Base-by-base conservation (phyloP, 805 yeast genomes). In the Saccharomyces eubayanus region DNA sequence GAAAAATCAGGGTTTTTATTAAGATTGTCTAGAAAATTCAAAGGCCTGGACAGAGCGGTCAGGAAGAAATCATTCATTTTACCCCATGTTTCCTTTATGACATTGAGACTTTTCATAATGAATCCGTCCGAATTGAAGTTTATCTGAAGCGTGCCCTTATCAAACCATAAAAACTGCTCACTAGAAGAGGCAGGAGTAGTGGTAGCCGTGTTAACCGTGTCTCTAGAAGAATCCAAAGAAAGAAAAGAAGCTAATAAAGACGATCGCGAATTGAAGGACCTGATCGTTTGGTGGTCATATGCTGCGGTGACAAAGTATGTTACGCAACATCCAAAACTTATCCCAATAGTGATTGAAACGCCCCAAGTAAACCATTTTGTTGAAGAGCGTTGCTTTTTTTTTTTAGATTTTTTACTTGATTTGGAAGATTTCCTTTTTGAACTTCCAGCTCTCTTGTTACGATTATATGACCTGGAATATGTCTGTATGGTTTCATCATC, bases 271-370 rank as follows among this genome's bases (percentile, higher is more conserved):
- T 10, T 36, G 16, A 36, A 36, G 12, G 43, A 36, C 21, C 20
- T 36, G 21, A n/a, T 21, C 16, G 27, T n/a, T 36, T 30, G 28
- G 48, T 31, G 52, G n/a, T 52, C 47, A 47, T 46, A 47, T 31
- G 51, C 30, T 30, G 50, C 16, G 40, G 41, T 24, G 48, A 48
- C 28, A 43, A 60, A 55, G 49, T 59, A 61, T 11, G 68, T 60
- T 27, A 67, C 49, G 53, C 62, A 66, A 50, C 62, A 66, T 2
- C 70, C 70, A 9, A 66, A 56, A 4, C 71, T 70, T 14, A 66
- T 62, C 12, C 71, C 70, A 1, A 65, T 57, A 1, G 69, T 59
- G 8, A 66, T 47, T 6, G 71, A 66, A 5, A 66, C 51, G 3
- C 67, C 64, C 66, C 66, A 64, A 11, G 61, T 31, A 21, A 57